These are phyloP conservation scores for Papiliotrema laurentii DNA, from an alignment of 1,284 basidiomycete genomes.

Conservation along the genomic window DNA sequence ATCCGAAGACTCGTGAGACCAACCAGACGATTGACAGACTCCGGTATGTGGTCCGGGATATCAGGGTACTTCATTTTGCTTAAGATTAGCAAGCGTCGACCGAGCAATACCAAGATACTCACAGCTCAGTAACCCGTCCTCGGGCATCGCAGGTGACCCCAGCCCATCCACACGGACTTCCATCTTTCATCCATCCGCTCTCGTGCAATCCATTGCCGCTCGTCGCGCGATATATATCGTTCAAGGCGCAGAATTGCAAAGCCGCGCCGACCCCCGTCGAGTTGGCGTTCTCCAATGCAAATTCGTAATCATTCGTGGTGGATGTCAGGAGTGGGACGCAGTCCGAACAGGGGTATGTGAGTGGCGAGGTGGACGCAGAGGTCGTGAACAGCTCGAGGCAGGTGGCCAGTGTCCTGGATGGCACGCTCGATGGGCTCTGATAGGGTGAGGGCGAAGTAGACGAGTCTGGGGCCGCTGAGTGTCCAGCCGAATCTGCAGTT, in stretches of 20 bases:
- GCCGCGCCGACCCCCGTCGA: slow-evolving; percentile 38
- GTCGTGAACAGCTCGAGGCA: slow-evolving; percentile 34
- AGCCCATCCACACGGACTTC: slow-evolving; percentile 39
- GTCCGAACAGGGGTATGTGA: slow-evolving; percentile 33
- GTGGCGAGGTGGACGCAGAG: slow-evolving; percentile 25
- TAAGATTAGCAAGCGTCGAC: not conserved
- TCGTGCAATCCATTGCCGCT: slow-evolving; percentile 8
- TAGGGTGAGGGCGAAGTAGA: slow-evolving; percentile 13
- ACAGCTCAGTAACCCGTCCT: slow-evolving; percentile 37
- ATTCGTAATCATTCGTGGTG: slow-evolving; percentile 37
- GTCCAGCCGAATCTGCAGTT: not conserved
- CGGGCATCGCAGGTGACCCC: slow-evolving; percentile 40
- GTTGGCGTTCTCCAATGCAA: slow-evolving; percentile 21
- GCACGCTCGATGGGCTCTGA: not conserved
- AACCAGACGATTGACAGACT: slow-evolving; percentile 31
- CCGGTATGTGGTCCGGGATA: slow-evolving; percentile 27
- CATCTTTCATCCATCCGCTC: slow-evolving; percentile 29
- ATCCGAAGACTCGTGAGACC: slow-evolving; percentile 32
- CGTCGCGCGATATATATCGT: slow-evolving; percentile 28
- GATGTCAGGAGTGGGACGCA: slow-evolving; percentile 33
- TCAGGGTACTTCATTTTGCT: slow-evolving; percentile 38
- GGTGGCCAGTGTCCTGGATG: slow-evolving; percentile 25
- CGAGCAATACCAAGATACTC: slow-evolving; percentile 8
- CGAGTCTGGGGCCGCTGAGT: slow-evolving; percentile 6
- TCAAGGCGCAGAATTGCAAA: slow-evolving; percentile 46